These are phyloP conservation scores for Pichia cactophila DNA, from an alignment of 1,139 yeast species.

Conservation along the genomic window DNA sequence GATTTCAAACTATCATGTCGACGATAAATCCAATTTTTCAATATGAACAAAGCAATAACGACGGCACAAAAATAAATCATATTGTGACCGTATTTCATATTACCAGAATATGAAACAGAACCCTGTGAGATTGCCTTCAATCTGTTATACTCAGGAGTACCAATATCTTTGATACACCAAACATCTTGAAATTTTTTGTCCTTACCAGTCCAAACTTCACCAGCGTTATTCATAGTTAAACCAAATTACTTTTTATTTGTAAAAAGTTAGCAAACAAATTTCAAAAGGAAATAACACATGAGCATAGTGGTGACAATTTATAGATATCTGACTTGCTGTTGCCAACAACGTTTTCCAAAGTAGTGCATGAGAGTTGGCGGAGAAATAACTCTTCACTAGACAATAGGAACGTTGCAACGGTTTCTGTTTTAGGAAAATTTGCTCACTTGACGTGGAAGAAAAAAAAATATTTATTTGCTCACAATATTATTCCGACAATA, in stretches of 20 bases:
- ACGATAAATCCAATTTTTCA: constrained; percentile 35
- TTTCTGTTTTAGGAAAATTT: too few relatives aligned
- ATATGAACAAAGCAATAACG: constrained; percentile 32
- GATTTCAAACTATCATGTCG: constrained; percentile 30
- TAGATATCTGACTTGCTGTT: neutral
- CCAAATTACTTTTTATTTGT: too few relatives aligned
- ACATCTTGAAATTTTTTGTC: constrained; percentile 30
- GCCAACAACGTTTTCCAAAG: too few relatives aligned
- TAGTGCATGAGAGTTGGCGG: too few relatives aligned
- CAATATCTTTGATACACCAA: constrained; percentile 40
- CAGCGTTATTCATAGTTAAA: neutral
- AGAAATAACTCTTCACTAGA: too few relatives aligned
- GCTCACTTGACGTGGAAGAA: too few relatives aligned
- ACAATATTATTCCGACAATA: too few relatives aligned
- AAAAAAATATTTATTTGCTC: too few relatives aligned
- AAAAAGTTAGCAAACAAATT: too few relatives aligned
- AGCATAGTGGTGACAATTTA: neutral
- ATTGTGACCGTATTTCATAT: constrained; percentile 37
- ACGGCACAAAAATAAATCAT: constrained; percentile 39
- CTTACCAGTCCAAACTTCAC: constrained; percentile 5
- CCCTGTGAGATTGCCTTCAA: constrained; percentile 32
- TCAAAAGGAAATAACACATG: too few relatives aligned
- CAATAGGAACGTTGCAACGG: too few relatives aligned
- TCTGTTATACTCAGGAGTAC: constrained; percentile 26
- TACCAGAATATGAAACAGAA: constrained; percentile 35